Evolutionary conservation across 1,139 yeast species (phyloP), one percentile per base, ranked within the genome.

Genomic region (Blastobotrys aristatus): DNA sequence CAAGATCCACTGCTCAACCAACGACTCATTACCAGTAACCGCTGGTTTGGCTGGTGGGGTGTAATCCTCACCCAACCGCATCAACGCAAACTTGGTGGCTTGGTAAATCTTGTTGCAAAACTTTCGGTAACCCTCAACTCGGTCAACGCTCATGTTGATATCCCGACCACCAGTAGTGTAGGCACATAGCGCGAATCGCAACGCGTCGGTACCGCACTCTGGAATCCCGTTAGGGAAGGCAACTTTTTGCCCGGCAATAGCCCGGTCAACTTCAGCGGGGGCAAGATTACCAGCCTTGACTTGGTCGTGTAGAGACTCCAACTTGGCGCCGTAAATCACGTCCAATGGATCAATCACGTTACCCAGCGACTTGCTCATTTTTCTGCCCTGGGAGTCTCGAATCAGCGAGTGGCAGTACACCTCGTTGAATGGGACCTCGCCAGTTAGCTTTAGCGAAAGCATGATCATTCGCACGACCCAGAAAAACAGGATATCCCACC

Each of bases 21-120:
- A 79, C 13, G 95, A 82, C 69, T 89, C 96, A 47, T 84, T 74
- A 48, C 97, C 97, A 40, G 87, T 73, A 60, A 78, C 69, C 49
- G 73, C 75, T 39, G 75, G 69, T 14, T 72, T 63, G 14, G 83
- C 80, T 49, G 94, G 87, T 50, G 97, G 97, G 50, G 70, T 69
- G 69, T 87, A 92, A 66, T 84, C 95, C 24, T 79, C 84, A 50
- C 97, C 98, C 57, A 92, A 77, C 69, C 94, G 83, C 80, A 94
- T 84, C 69, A 92, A 75, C 36, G 89, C 98, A 65, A 92, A 92
- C 73, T 92, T 92, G 55, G 98, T 90, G 50, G 98, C 98, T 74
- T 92, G 98, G 76, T 88, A 92, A 62, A 92, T 92, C 81, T 92
- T 92, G 81, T 92, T 92, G 77, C 98, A 90, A 85, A 92, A 92